Evolutionary conservation across 306 rosid genomes (phyloP), one percentile per base, ranked within the genome.

Genomic region (Cotoneaster glaucophyllus): DNA sequence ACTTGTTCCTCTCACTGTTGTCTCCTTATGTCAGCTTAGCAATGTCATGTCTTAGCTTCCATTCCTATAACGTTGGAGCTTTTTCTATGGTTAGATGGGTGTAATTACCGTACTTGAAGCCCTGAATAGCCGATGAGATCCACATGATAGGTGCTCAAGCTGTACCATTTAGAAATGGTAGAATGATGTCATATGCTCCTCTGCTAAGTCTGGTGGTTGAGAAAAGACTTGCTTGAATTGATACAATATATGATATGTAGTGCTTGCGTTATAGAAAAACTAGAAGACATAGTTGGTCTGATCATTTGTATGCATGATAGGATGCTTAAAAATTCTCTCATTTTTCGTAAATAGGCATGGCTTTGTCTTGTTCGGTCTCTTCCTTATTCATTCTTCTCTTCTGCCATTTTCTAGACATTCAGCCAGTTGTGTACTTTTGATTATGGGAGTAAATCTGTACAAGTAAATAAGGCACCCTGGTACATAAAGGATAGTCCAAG

Each of bases 381-480:
- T 48, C 65, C 79, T 82, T 8, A 70, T 71, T 64, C 21, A 17
- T 74, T 77, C 67, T 73, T 39, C 73, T 37, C 22, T 73, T 80
- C 63, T 82, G 62, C 80, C 64, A 79, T 80, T 80, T 81, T 75
- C 79, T 88, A 95, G 99, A 95, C 99, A 73, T 92, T 95, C 93
- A 95, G 99, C 79, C 99, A 95, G 79, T 69, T 95, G 82, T 95
- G 98, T 72, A 76, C 85, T 52, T 92, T 89, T 73, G 93, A 95
- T 85, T 95, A 89, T 77, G 87, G 84, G 41, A 85, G 91, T 53
- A 95, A 95, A 80, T 80, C 87, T 50, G 91, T 90, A 18, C 90
- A 80, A 88, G 89, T 92, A 70, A 63, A 79, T 84, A 87, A 84
- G 80, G 91, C 98, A 70, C 99, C 99, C 48, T 92, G 97, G 97